phyloP scores from a whole-genome alignment of 2,329 filamentous ascomycete genomes.

The Onygenales sp. region DNA sequence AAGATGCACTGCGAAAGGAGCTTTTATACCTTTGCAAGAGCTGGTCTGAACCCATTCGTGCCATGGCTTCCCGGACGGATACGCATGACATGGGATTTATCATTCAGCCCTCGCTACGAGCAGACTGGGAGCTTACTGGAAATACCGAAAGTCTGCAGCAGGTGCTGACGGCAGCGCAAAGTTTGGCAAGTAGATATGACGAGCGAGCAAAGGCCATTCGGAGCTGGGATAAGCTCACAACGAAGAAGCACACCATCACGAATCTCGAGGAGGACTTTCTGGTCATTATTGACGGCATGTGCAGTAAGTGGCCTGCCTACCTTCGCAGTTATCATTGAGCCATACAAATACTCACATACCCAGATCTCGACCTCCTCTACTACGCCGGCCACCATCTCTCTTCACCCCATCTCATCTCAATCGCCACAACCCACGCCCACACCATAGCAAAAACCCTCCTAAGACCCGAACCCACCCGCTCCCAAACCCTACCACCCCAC shows the following conservation, averaged over 20 bases:
- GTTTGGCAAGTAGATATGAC: slow-evolving; percentile 36
- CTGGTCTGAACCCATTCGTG: slow-evolving; percentile 27
- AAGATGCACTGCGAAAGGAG: slow-evolving; percentile 5
- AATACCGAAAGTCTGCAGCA: slow-evolving; percentile 30
- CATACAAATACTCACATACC: slow-evolving; percentile 16
- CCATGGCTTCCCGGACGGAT: slow-evolving; percentile 36
- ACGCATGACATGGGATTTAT: slow-evolving; percentile 48
- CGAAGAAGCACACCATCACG: slow-evolving; percentile 19
- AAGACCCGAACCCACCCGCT: slow-evolving; percentile 1
- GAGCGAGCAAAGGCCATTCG: slow-evolving; percentile 35
- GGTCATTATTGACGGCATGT: slow-evolving; percentile 35
- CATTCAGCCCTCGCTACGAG: slow-evolving; percentile 36
- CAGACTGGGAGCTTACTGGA: slow-evolving; percentile 39
- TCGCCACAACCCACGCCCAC: slow-evolving; percentile 13
- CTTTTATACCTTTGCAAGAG: slow-evolving; percentile 16
- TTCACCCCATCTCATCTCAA: slow-evolving; percentile 18
- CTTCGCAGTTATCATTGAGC: slow-evolving; percentile 6
- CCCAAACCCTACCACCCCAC: background rate
- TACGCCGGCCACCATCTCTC: slow-evolving; percentile 23
- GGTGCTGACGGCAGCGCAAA: slow-evolving; percentile 36
- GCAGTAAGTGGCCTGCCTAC: slow-evolving; percentile 6
- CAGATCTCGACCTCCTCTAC: slow-evolving; percentile 29
- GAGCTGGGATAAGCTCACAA: slow-evolving; percentile 37
- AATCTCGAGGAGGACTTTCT: slow-evolving; percentile 24
- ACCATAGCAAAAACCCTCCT: slow-evolving; percentile 10